These are phyloP conservation scores for Delonix regia DNA, from an alignment of 306 rosid species.

Conservation along the genomic window DNA sequence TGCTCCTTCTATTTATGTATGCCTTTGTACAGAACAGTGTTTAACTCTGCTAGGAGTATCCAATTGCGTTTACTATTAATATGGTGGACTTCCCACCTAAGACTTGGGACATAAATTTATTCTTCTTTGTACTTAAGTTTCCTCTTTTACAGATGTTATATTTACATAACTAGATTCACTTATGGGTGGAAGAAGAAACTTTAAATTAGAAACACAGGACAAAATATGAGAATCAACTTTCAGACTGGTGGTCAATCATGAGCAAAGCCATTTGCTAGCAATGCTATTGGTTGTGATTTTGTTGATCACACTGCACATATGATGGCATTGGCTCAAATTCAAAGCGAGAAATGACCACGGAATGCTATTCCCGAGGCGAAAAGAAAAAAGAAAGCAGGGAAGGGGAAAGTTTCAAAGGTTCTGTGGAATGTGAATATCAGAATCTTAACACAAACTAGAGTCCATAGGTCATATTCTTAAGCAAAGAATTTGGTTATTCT, in stretches of 20 bases:
- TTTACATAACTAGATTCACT: conserved; percentile 43
- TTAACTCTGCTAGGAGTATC: conserved; percentile 40
- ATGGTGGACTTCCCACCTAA: conserved; percentile 46
- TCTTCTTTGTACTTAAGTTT: conserved; percentile 47
- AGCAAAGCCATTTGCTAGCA: conserved; percentile 38
- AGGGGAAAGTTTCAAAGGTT: conserved; percentile 52
- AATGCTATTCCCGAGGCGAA: conserved; percentile 77
- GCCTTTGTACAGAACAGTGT: conserved; percentile 38
- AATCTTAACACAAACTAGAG: conserved; percentile 76
- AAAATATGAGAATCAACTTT: conserved; percentile 39
- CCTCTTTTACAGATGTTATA: conserved; percentile 39
- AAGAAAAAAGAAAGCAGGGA: conserved; percentile 35
- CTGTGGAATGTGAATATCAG: conserved; percentile 72
- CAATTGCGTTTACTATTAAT: conserved; percentile 37
- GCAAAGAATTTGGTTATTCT: conserved; percentile 80
- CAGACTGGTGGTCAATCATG: conserved; percentile 53
- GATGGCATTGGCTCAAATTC: conserved; percentile 55
- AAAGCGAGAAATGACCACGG: conserved; percentile 98
- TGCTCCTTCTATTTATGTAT: conserved; percentile 29
- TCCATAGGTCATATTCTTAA: conserved; percentile 75
- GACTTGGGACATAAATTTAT: conserved; percentile 39
- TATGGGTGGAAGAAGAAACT: conserved; percentile 43
- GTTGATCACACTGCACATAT: conserved; percentile 49
- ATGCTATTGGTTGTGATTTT: conserved; percentile 33
- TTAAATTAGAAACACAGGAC: conserved; percentile 43